A percentile compares a stretch with the other conserved stretches of the same genome.
These are phyloP conservation scores for Diaporthe aspalathi DNA, from an alignment of 2,329 filamentous ascomycete genomes.

Conservation along the genomic window DNA sequence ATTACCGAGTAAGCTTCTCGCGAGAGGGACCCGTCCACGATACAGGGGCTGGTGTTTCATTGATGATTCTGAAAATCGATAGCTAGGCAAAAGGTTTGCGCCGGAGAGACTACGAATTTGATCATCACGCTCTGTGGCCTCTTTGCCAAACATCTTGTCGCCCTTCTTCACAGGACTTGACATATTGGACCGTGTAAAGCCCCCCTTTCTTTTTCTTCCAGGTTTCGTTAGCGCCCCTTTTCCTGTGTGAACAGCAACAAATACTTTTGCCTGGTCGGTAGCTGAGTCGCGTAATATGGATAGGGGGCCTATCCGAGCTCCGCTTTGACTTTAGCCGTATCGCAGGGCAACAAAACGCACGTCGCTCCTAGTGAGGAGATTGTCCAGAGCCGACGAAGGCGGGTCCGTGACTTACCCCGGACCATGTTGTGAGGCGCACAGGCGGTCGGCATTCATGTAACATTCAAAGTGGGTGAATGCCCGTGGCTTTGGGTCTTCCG, in stretches of 20 bases:
- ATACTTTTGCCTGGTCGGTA: not conserved
- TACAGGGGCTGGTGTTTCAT: constrained; percentile 16
- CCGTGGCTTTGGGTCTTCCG: not conserved
- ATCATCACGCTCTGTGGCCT: not conserved
- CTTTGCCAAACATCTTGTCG: no score
- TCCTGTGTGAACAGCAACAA: no score
- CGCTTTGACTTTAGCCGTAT: not conserved
- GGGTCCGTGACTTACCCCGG: not conserved
- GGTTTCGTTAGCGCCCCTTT: not conserved
- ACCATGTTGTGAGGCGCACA: not conserved
- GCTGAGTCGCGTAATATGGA: constrained; percentile 23
- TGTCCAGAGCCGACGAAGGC: not conserved
- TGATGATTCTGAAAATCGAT: not conserved
- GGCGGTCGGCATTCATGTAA: not conserved
- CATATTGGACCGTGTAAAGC: fast-evolving
- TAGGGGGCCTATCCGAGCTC: not conserved
- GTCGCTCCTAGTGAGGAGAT: not conserved
- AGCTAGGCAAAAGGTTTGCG: not conserved
- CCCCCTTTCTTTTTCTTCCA: not conserved
- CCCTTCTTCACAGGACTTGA: not conserved
- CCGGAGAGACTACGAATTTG: not conserved
- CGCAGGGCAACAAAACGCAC: not conserved
- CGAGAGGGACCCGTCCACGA: not conserved
- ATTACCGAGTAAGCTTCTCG: constrained; percentile 13
- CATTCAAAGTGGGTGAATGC: not conserved